These are phyloP conservation scores for Sedum album DNA, from an alignment of 164 flowering plant genomes.

Conservation along the genomic window DNA sequence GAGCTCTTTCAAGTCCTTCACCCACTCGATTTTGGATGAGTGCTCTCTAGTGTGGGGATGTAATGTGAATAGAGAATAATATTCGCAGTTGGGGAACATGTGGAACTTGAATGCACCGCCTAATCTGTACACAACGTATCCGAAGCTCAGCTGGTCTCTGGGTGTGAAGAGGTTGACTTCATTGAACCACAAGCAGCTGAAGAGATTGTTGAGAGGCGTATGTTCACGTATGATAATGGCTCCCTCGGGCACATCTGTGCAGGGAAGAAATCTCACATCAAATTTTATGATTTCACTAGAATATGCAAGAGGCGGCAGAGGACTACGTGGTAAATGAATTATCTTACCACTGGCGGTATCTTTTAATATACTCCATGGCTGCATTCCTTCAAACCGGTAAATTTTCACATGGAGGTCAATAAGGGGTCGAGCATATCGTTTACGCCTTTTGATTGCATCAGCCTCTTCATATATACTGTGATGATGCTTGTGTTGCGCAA, in stretches of 20 bases:
- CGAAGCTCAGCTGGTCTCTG: conserved; percentile 95
- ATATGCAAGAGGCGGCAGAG: not conserved
- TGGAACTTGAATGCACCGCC: conserved; percentile 53
- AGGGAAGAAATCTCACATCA: not conserved
- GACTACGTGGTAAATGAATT: not conserved
- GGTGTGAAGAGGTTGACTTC: conserved; percentile 96
- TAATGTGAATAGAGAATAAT: conserved; percentile 70
- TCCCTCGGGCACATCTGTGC: conserved; percentile 97
- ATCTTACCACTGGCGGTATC: conserved; percentile 71
- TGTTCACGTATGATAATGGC: conserved; percentile 89
- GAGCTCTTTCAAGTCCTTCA: conserved; percentile 51
- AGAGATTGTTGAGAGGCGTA: conserved; percentile 66
- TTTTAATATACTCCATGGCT: conserved; percentile 68
- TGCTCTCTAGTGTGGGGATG: conserved; percentile 90
- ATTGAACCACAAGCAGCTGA: conserved; percentile 97
- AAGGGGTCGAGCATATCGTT: conserved; percentile 94
- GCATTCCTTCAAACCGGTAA: conserved; percentile 81
- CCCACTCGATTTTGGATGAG: conserved; percentile 89
- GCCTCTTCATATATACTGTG: conserved; percentile 90
- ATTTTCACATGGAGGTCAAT: conserved; percentile 92
- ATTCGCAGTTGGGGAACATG: conserved; percentile 97
- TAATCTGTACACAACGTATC: conserved; percentile 81
- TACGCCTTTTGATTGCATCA: conserved; percentile 91
- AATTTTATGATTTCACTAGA: not conserved
- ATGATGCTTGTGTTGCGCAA: conserved; percentile 94